These are phyloP conservation scores for Phytophthora cryptogea DNA, from an alignment of 352 stramenopile species.

Conservation along the genomic window DNA sequence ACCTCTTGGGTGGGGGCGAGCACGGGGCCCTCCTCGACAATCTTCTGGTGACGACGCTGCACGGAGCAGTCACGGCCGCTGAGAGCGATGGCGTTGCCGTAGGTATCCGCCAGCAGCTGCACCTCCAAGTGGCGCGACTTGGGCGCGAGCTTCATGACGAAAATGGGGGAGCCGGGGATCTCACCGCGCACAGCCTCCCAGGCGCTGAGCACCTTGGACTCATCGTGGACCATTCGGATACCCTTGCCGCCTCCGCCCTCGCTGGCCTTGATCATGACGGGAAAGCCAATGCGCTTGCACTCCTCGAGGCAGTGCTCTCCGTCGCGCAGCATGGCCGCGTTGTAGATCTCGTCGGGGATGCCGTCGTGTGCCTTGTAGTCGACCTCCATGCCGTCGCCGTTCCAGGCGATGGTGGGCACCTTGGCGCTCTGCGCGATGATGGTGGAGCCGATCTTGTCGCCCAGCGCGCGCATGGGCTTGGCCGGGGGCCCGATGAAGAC, in stretches of 20 bases:
- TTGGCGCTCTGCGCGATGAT: constrained; percentile 99
- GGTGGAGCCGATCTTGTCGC: constrained; percentile 99
- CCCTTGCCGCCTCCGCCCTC: constrained; percentile 99
- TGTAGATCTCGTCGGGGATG: constrained; percentile 96
- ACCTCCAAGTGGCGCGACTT: constrained; percentile 99
- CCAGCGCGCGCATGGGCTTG: constrained; percentile 98
- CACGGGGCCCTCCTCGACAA: constrained; percentile 99
- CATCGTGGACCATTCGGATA: constrained; percentile 95
- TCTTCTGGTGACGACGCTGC: constrained; percentile 99
- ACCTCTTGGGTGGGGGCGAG: constrained; percentile 93
- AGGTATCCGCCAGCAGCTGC: constrained; percentile 98
- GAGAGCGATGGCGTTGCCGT: constrained; percentile 98
- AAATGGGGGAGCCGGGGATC: constrained; percentile 99
- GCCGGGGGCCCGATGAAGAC: constrained; percentile 98
- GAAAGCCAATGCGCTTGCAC: constrained; percentile 96
- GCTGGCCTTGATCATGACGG: constrained; percentile 99
- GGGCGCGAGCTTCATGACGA: constrained; percentile 99
- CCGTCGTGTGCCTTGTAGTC: constrained; percentile 84
- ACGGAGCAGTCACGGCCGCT: constrained; percentile 99
- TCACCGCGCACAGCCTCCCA: constrained; percentile 98
- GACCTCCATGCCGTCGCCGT: constrained; percentile 95
- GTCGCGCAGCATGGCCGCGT: constrained; percentile 93
- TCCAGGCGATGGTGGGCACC: constrained; percentile 99
- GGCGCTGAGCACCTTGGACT: constrained; percentile 91
- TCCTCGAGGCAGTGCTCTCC: constrained; percentile 93